These are phyloP conservation scores for Cadophora gregata DNA, from an alignment of 2,329 filamentous ascomycete species.

Conservation along the genomic window DNA sequence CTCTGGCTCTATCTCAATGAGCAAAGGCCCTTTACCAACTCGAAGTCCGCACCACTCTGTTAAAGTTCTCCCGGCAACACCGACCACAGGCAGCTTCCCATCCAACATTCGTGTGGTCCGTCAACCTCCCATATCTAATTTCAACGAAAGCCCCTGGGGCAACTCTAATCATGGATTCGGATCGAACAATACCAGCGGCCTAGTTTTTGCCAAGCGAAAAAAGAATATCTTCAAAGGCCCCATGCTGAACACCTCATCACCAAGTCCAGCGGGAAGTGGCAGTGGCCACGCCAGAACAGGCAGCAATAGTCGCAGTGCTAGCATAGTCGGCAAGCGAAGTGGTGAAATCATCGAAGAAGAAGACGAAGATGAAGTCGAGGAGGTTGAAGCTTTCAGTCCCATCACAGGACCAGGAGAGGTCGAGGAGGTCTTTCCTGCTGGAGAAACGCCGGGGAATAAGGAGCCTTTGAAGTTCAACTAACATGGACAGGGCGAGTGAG, in stretches of 20 bases:
- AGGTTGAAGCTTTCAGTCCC: slow-evolving; percentile 63
- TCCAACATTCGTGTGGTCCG: slow-evolving; percentile 85
- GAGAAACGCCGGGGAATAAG: slow-evolving; percentile 31
- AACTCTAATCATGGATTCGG: slow-evolving; percentile 58
- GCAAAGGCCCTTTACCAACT: slow-evolving; percentile 67
- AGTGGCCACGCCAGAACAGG: slow-evolving; percentile 42
- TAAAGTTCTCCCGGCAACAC: slow-evolving; percentile 93
- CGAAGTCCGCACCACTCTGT: slow-evolving; percentile 88
- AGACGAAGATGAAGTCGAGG: slow-evolving; percentile 58
- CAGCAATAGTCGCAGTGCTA: slow-evolving; percentile 60
- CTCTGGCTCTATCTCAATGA: slow-evolving; percentile 68
- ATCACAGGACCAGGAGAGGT: slow-evolving; percentile 45
- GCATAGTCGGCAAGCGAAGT: slow-evolving; percentile 69
- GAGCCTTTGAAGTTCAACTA: slow-evolving; percentile 15
- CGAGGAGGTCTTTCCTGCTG: slow-evolving; percentile 40
- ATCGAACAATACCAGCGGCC: slow-evolving; percentile 64
- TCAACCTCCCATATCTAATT: slow-evolving; percentile 57
- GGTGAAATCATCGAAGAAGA: slow-evolving; percentile 75
- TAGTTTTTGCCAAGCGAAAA: slow-evolving; percentile 83
- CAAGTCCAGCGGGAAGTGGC: slow-evolving; percentile 36
- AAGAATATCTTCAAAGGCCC: slow-evolving; percentile 84
- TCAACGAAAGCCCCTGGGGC: slow-evolving; percentile 61
- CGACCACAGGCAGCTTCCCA: slow-evolving; percentile 76
- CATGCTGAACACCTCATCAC: slow-evolving; percentile 56
- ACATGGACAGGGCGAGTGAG: background rate